Base-by-base conservation (phyloP, 306 rosid genomes). In the Casuarina equisetifolia region DNA sequence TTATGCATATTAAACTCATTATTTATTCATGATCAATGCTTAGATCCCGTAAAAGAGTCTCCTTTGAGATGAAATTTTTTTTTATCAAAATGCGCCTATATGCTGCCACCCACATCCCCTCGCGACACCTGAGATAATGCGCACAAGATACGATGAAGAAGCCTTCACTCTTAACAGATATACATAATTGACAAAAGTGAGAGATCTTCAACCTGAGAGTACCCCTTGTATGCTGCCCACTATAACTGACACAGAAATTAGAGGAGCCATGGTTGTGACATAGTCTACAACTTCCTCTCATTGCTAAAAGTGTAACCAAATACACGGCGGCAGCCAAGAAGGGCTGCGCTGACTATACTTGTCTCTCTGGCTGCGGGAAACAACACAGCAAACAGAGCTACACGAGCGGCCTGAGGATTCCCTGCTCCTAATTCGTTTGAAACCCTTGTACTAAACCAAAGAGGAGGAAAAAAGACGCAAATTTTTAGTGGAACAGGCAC, bases 51-150 rank as follows among this genome's bases (percentile, higher is more conserved):
- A n/a, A n/a, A n/a, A n/a, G n/a, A n/a, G n/a, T n/a, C n/a, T n/a
- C n/a, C n/a, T n/a, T n/a, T n/a, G n/a, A n/a, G n/a, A n/a, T n/a
- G n/a, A n/a, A n/a, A n/a, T n/a, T n/a, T n/a, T n/a, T n/a, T n/a
- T n/a, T n/a, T n/a, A n/a, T n/a, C n/a, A n/a, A n/a, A n/a, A n/a
- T n/a, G n/a, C 95, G 54, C 95, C 97, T 25, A 85, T 10, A 13
- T 85, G 90, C 79, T 92, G 93, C 95, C 97, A 90, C 32, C 97
- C 97, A 84, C 90, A 88, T 11, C 97, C 93, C 78, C 90, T 88
- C 59, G 91, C 86, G 85, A 88, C 44, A 46, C 95, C 95, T 92
- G 69, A 61, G 68, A 53, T 17, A 77, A 71, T 13, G 9, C 58
- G 52, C n/a, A 44, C 74, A 12, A 9, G 12, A 40, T 57, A 1